Evolutionary conservation across 352 stramenopile species (phyloP).

Genomic region (Globisporangium cystogenes): DNA sequence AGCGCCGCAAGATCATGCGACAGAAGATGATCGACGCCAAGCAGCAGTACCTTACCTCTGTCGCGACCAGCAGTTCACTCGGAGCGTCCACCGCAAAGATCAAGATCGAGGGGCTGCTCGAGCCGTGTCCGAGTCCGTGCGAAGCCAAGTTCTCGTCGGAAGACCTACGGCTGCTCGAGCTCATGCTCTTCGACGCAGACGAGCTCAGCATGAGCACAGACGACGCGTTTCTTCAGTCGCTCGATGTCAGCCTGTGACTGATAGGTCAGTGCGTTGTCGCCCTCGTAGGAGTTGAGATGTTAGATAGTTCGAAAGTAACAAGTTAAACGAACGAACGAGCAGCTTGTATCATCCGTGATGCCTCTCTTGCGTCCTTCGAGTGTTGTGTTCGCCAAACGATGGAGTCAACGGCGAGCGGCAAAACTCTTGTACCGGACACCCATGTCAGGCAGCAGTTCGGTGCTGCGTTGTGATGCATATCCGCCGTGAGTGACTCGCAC

Average conservation of each 20-base stretch:
- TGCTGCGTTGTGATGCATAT: no score
- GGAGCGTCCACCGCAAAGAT: neutral
- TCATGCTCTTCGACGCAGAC: constrained; percentile 11
- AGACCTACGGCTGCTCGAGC: constrained; percentile 11
- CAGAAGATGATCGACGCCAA: constrained; percentile 11
- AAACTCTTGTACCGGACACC: no score
- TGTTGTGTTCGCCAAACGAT: no score
- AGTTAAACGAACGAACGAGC: no score
- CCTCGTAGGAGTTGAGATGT: no score
- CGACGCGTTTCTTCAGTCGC: constrained; percentile 1
- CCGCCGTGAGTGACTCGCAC: no score
- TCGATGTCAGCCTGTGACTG: constrained; percentile 5
- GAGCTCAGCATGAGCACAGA: neutral
- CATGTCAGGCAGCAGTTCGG: no score
- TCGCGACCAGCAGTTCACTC: neutral
- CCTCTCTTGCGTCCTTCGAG: no score
- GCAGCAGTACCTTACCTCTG: constrained; percentile 2
- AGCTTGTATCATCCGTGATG: no score
- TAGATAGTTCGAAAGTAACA: no score
- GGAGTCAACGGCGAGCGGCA: no score
- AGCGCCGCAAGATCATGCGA: constrained; percentile 14
- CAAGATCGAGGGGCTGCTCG: neutral
- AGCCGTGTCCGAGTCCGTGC: constrained; percentile 5
- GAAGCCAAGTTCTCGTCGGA: constrained; percentile 9
- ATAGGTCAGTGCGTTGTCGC: no score